These are phyloP conservation scores for Coemansia pectinata DNA, from an alignment of 192 early-diverging fungal species.

Conservation along the genomic window DNA sequence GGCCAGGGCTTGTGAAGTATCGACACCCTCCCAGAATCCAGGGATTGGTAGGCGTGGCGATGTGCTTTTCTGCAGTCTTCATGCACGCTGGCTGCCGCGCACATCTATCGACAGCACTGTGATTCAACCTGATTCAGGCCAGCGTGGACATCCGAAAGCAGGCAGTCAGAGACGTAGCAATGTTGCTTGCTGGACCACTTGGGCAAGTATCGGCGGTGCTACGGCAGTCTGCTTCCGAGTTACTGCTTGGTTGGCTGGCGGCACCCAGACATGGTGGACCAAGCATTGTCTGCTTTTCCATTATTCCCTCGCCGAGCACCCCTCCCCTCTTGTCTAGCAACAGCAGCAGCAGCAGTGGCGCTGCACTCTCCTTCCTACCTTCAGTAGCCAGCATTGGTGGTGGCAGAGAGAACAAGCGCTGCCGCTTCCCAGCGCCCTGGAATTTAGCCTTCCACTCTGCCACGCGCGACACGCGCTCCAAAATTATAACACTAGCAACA, in stretches of 20 bases:
- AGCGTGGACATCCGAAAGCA: not conserved
- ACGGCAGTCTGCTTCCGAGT: not conserved
- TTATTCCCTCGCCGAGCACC: not conserved
- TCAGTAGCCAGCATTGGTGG: too few relatives aligned
- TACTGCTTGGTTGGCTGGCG: not conserved
- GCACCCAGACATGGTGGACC: not conserved
- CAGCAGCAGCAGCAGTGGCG: not conserved
- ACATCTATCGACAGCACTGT: not conserved
- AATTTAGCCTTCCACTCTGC: not conserved
- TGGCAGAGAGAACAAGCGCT: not conserved
- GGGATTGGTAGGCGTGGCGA: conserved; percentile 1
- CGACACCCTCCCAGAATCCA: not conserved
- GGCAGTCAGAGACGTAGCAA: not conserved
- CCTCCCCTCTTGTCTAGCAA: too few relatives aligned
- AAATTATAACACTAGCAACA: not conserved
- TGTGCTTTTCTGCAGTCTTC: not conserved
- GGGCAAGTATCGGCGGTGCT: not conserved
- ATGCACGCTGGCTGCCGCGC: not conserved
- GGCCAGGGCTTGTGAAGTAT: too few relatives aligned
- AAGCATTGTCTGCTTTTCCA: not conserved
- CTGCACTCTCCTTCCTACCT: not conserved
- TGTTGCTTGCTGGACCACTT: not conserved
- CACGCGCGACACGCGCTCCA: not conserved
- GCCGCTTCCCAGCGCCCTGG: not conserved
- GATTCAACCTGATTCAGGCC: not conserved